Evolutionary conservation across 495 filamentous ascomycete species (phyloP), one percentile per base, ranked within the genome.

Genomic region (Annulohypoxylon bovei): DNA sequence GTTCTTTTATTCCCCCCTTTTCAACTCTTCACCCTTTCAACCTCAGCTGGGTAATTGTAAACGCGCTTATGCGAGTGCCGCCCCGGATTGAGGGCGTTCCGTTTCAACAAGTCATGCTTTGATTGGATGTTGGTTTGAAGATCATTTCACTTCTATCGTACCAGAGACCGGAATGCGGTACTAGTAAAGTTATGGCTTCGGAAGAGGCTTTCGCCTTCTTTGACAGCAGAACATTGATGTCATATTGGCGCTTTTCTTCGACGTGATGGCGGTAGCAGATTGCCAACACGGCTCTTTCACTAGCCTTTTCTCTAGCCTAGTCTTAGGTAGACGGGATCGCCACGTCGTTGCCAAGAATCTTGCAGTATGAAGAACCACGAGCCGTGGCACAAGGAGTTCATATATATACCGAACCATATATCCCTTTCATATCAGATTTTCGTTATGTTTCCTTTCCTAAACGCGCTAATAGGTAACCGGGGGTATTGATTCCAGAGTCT

Each of bases 81-180:
- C 33, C 46, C 55, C 67, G 67, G 67, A 62, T 61, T 49, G 37
- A 40, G 37, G 28, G 20, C 42, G 47, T 65, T 70, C 67, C 67
- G 61, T 70, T 70, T 70, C 56, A 55, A 54, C 8, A 0, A 39
- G 14, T 27, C n/a, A 7, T 7, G 6, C 20, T 53, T 7, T 50
- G 49, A 62, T 62, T 71, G 56, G 62, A 23, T 46, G 14, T 28
- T 40, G 0, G 33, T 28, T 20, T 44, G 46, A 47, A 46, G 28
- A 53, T 55, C 54, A 32, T 44, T 47, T 44, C 28, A 16, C 30
- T 37, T 8, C 20, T 4, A 4, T 35, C 23, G 14, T 20, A 42
- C 30, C 1, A 52, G 49, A 16, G 16, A 20, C 20, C 7, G 2
- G 28, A 22, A 37, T 35, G 12, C 5, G 20, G 7, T 44, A n/a